Evolutionary conservation across 495 filamentous ascomycete species (phyloP), one percentile per base, ranked within the genome.

Genomic region (Hypoxylon fuscum): DNA sequence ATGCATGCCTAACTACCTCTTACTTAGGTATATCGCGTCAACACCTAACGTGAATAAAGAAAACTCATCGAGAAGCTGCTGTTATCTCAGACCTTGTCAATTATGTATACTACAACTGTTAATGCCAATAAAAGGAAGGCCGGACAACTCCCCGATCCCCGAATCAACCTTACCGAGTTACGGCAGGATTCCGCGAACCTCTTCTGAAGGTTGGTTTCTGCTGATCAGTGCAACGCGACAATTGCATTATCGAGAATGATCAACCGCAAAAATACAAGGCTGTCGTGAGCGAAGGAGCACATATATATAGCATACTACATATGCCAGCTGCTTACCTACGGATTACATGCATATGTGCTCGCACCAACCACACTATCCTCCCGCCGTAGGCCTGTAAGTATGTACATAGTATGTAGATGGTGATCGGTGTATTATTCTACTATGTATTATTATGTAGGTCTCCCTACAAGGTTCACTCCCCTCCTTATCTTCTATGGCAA

Each of bases 151-250:
- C 29, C 18, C 35, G 40, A 57, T 41, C 34, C 44, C 44, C 35
- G 37, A 58, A 25, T 22, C 14, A 49, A 34, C 35, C 35, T 23
- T 58, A 47, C 25, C 7, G 27, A 59, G 40, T 22, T 37, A 44
- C 46, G 31, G 40, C 40, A 60, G 48, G 47, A 59, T 59, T 57
- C n/a, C 23, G 27, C 35, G 11, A 17, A 14, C 38, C 6, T 27
- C 48, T 38, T 42, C 27, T 58, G n/a, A 5, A 32, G 48, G 35
- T 44, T 25, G 32, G 21, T 44, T 49, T 31, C 5, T 38, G 62
- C 49, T 59, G 62, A 65, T 65, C 62, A 59, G 8, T 65, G 62
- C 44, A 50, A 65, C 54, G 12, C 55, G 32, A 29, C 25, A 11
- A 41, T 6, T 25, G 31, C 42, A 18, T 32, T 34, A 45, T 46